Base-by-base conservation (phyloP, 352 stramenopile species). In the Pythium aristosporum region DNA sequence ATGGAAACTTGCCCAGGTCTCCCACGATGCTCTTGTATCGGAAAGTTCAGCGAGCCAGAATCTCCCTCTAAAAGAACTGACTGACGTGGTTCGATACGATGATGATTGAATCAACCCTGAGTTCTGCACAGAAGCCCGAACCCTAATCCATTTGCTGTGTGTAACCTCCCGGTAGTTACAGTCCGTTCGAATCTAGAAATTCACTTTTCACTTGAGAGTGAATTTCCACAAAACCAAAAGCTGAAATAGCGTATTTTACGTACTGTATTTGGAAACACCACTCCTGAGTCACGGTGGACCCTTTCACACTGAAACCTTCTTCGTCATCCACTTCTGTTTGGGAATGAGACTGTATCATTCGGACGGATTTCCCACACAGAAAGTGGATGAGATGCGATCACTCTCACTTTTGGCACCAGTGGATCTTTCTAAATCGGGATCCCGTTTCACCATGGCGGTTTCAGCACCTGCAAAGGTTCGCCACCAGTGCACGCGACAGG, bases 41-140 rank as follows among this genome's bases (percentile, higher is more conserved):
- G n/a, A 10, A 7, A 57, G 57, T 65, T 65, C 57, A 57, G 47
- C 15, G 51, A 65, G 37, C 13, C 28, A 9, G 15, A 21, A 34
- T 20, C 21, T 61, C 42, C 15, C 59, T 56, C 41, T 67, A 57
- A 51, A 61, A 67, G 52, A 67, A 43, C 50, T 52, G 5, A 39
- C 37, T 66, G 49, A 66, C 39, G 53, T 59, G n/a, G 48, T 8
- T 30, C 25, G 25, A 30, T 30, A 5, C 1, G 25, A 30, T 15
- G 5, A 20, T 44, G 39, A 32, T 4, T 5, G 5, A 28, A 30
- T 5, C 5, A 9, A 55, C 7, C 23, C 11, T 41, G 48, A 41
- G 48, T 41, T 55, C 18, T 55, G 4, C 9, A 30, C 5, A 2
- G 25, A 55, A 36, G 13, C 48, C 44, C 48, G 15, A 55, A n/a